Base-by-base conservation (phyloP, 148 eudicot genomes). In the Rhododendron mucronatum region DNA sequence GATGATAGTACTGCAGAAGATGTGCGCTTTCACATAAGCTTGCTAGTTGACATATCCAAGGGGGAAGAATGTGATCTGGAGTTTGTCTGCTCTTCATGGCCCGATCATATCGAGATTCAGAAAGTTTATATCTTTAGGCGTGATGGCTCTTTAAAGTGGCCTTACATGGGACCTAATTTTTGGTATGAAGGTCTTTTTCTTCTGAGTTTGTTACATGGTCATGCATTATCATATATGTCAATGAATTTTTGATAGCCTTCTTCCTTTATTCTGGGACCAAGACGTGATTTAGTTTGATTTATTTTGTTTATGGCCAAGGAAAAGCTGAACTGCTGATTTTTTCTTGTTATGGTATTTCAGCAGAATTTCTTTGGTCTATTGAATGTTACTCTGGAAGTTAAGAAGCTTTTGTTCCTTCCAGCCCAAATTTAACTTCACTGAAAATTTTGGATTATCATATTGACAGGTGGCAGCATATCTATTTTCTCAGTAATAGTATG, bases 21-120 rank as follows among this genome's bases (percentile, higher is more conserved):
- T 77, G 65, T 87, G 28, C 91, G 86, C 39, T 89, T 92, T 85
- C 97, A 94, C 88, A 84, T 93, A 59, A 93, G 93, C 83, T 61
- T 94, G 91, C 83, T 94, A 73, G 93, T 94, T 80, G 95, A 92
- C 85, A 89, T 94, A 83, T 76, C 88, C 45, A 94, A 92, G 91
- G 94, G 88, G 51, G 93, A 88, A 79, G 93, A 88, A 45, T 89
- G 90, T 84, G 90, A 92, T 83, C 63, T 94, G 88, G 94, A 93
- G 44, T 91, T 93, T 90, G 94, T 90, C 44, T 94, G 97, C 87
- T 94, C 95, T 63, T 94, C 94, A 57, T 94, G 94, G 95, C 93
- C 93, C 1, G 93, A 92, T 88, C 86, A 88, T 85, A 83, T 94
- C 85, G 93, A 93, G 88, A 92, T 94, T 78, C 91, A 91, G 89